Conservation (phyloP, 192 early-diverging fungal genomes). For the Paraglomus occultum region DNA sequence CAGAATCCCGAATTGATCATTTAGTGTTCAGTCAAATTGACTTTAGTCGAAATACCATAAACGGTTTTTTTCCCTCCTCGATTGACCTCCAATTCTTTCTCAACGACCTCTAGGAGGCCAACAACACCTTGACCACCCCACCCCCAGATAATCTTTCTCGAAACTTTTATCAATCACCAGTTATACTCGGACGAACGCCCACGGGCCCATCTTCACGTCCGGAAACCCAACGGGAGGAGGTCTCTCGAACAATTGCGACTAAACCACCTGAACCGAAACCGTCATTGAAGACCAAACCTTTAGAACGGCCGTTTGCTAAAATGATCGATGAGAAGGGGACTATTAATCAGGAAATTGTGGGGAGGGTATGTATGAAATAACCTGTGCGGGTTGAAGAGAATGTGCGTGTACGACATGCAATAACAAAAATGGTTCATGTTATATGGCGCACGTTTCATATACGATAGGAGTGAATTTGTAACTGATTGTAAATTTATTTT, state of each 20-base stretch:
- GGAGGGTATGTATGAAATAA: slow-evolving; percentile 11
- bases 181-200: slow-evolving; percentile 25
- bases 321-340: slow-evolving; percentile 26
- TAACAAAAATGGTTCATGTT: too few relatives aligned
- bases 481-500: not conserved
- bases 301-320: slow-evolving; percentile 24
- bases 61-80: not conserved
- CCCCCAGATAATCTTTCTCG: slow-evolving; percentile 20
- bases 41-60: not conserved
- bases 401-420: too few relatives aligned
- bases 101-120: slow-evolving; percentile 15
- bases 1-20: not conserved
- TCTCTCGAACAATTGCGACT: not conserved
- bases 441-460: too few relatives aligned
- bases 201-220: not conserved
- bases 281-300: slow-evolving; percentile 3
- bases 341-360: slow-evolving; percentile 19
- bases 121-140: slow-evolving; percentile 24
- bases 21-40: not conserved
- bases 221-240: not conserved
- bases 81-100: not conserved
- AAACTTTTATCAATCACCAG: slow-evolving; percentile 28
- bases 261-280: not conserved
- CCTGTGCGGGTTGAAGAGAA: not conserved
- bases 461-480: too few relatives aligned